Conservation (phyloP, 1,284 basidiomycete species). For the Porodaedalea pini region DNA sequence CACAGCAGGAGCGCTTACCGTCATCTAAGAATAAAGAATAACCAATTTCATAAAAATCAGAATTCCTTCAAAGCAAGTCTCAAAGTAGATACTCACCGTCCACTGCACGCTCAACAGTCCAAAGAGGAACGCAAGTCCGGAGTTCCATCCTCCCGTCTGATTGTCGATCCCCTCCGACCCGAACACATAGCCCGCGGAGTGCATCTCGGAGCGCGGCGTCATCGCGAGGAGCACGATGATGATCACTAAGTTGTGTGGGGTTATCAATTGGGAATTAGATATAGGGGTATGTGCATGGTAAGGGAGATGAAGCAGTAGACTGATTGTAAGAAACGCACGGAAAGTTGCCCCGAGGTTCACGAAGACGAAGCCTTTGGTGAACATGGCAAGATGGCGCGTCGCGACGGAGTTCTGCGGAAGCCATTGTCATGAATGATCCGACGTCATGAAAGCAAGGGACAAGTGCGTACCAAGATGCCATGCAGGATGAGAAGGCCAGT, state of each 20-base stretch:
- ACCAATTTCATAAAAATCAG: background rate
- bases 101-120: conserved; percentile 89
- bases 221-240: conserved; percentile 83
- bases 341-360: conserved; percentile 78
- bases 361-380: conserved; percentile 84
- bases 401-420: conserved; percentile 68
- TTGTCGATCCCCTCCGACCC: conserved; percentile 66
- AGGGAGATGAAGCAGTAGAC: background rate
- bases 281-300: background rate
- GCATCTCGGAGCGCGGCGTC: conserved; percentile 78
- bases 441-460: too few species aligned
- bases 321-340: conserved; percentile 41
- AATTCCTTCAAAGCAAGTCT: background rate
- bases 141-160: conserved; percentile 76
- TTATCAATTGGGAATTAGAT: background rate
- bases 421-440: too few species aligned
- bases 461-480: conserved; percentile 52
- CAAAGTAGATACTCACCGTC: conserved; percentile 55
- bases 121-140: conserved; percentile 82
- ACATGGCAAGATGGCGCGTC: conserved; percentile 73
- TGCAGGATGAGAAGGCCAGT: conserved; percentile 70
- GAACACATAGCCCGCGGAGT: conserved; percentile 76
- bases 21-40: conserved; percentile 47
- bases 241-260: conserved; percentile 50
- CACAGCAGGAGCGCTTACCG: conserved; percentile 38